phyloP scores from a whole-genome alignment of 495 filamentous ascomycete genomes.

The Filosporella fistucella region DNA sequence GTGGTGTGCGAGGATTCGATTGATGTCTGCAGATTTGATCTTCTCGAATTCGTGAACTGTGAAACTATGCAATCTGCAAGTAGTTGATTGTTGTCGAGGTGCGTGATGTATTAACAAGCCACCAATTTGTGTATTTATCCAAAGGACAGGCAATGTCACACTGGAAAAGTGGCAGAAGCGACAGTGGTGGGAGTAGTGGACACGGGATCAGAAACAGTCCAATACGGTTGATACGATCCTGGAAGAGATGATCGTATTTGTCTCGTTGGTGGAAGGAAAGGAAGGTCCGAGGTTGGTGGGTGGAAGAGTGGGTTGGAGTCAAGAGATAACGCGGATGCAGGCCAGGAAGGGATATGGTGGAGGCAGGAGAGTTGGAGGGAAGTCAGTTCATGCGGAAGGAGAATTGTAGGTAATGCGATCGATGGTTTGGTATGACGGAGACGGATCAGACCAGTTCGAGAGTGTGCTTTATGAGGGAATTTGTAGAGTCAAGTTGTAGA shows the following conservation, averaged over 20 bases:
- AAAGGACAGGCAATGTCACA: conserved; percentile 15
- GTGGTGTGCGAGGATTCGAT: background rate
- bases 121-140: conserved; percentile 19
- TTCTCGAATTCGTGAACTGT: no score
- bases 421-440: background rate
- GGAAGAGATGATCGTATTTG: conserved; percentile 7
- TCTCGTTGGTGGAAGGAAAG: background rate
- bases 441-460: background rate
- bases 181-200: conserved; percentile 9
- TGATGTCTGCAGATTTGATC: no score
- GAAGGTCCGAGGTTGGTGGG: background rate
- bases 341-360: background rate
- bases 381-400: background rate
- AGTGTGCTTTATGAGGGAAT: no score
- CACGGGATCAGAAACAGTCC: background rate
- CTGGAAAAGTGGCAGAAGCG: conserved; percentile 12
- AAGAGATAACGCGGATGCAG: background rate
- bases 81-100: background rate
- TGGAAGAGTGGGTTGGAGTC: background rate
- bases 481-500: background rate
- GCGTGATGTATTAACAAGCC: conserved; percentile 7
- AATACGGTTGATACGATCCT: conserved; percentile 15
- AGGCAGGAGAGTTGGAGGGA: background rate
- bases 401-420: background rate
- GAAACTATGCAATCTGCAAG: background rate